phyloP scores from a whole-genome alignment of 2,329 filamentous ascomycete genomes.

The Periglandula ipomoeae region DNA sequence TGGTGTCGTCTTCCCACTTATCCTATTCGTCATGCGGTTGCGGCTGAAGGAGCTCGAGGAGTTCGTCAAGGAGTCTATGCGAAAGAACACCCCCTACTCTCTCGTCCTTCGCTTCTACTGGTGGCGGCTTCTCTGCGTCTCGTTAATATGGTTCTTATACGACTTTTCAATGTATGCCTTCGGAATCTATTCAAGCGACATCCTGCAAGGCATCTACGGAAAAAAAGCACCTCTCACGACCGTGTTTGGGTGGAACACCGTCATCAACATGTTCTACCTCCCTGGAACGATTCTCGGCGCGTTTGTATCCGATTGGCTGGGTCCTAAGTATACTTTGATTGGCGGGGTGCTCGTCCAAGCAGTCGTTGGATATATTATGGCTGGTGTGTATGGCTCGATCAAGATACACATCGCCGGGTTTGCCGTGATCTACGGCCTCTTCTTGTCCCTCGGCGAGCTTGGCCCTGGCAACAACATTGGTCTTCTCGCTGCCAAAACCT shows the following conservation, averaged over 20 bases:
- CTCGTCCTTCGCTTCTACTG: conserved; percentile 61
- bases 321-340: conserved; percentile 65
- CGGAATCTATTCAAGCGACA: conserved; percentile 72
- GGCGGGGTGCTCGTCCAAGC: conserved; percentile 65
- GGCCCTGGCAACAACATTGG: conserved; percentile 91
- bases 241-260: conserved; percentile 77
- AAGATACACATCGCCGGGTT: conserved; percentile 37
- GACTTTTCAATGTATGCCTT: conserved; percentile 86
- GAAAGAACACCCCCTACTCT: conserved; percentile 44
- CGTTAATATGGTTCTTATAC: conserved; percentile 78
- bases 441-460: conserved; percentile 36
- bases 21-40: conserved; percentile 61
- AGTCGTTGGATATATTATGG: conserved; percentile 81
- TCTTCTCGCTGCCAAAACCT: conserved; percentile 77
- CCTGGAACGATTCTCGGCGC: conserved; percentile 74
- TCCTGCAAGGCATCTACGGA: conserved; percentile 58
- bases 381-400: conserved; percentile 65
- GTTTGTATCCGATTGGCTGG: conserved; percentile 67
- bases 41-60: conserved; percentile 72
- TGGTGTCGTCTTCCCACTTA: conserved; percentile 66
- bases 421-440: conserved; percentile 27
- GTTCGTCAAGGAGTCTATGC: conserved; percentile 63
- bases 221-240: conserved; percentile 57
- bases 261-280: conserved; percentile 84
- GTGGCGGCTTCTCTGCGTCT: conserved; percentile 59